Evolutionary conservation across 768 basidiomycete species (phyloP), one percentile per base, ranked within the genome.

Genomic region (Suillus placidus): DNA sequence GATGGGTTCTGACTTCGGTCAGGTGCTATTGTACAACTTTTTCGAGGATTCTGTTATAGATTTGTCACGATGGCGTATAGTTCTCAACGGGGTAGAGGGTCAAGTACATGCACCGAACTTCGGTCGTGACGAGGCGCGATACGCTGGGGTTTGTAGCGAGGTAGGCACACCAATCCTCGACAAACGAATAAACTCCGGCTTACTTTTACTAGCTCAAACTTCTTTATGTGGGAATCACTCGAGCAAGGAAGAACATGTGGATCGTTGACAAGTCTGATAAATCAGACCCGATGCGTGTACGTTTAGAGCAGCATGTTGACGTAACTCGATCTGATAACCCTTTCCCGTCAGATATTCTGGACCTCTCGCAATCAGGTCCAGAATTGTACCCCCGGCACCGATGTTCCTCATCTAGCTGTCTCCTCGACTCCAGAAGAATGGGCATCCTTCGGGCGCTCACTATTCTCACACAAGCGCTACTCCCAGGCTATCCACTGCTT

Each of bases 21-120:
- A 91, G 90, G 90, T 93, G 5, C 79, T 93, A 4, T 70, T 93
- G 13, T 92, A 88, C 69, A 87, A 93, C 67, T 92, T 92, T 74
- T 93, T 93, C 69, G 82, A 85, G 32, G 88, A 90, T 68, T 92
- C 91, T 0, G 68, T 71, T 0, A 74, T 84, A 2, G 82, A 82
- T 47, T 64, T 72, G 2, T 74, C 84, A 0, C 86, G 87, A 56
- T 92, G 90, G 90, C 79, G 87, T 10, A 79, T 89, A 1, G 76
- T 90, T 5, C 71, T 88, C 5, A 84, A 85, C 60, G 78, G 73
- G 1, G 62, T 81, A 0, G 72, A 78, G 40, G 71, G 74, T n/a
- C 60, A 66, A 30, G 61, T 64, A 34, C 64, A 72, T 6, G 81
- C 80, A 20, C 87, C 88, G 0, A 71, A 72, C 9, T 89, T 87